Evolutionary conservation across 78 protist genomes (phyloP).

Genomic region (Dictyostelium purpureum): DNA sequence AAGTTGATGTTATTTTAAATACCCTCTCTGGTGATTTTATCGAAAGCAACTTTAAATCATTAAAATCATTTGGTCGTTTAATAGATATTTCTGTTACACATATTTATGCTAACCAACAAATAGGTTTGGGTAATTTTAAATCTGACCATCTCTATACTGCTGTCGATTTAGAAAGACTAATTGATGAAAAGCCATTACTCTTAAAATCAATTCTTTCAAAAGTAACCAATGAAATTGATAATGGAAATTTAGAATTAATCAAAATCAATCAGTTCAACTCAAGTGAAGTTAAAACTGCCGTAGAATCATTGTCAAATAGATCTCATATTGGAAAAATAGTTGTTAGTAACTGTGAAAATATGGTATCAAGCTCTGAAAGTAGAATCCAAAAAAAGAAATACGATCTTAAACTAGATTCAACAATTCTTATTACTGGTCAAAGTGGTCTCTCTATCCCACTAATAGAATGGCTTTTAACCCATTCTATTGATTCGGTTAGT

Average conservation of each 20-base stretch:
- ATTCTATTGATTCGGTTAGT: neutral
- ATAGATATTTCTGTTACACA: conserved; percentile 61
- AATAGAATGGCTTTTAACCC: conserved; percentile 13
- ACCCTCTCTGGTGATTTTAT: conserved; percentile 55
- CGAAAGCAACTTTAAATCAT: conserved; percentile 6
- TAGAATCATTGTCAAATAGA: conserved; percentile 18
- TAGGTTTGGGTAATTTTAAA: conserved; percentile 34
- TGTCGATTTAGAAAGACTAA: conserved; percentile 49
- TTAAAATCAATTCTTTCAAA: neutral
- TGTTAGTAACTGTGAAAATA: neutral
- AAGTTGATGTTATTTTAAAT: conserved; percentile 80
- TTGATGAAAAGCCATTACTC: conserved; percentile 19
- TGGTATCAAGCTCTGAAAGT: neutral
- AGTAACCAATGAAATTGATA: neutral
- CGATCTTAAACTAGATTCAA: neutral
- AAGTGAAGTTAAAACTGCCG: neutral
- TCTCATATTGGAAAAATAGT: conserved; percentile 62
- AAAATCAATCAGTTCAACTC: neutral
- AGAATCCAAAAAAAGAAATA: neutral
- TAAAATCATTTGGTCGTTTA: conserved; percentile 60
- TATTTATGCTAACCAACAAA: conserved; percentile 48
- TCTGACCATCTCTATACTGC: conserved; percentile 22
- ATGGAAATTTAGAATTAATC: conserved; percentile 1
- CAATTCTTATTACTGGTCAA: conserved; percentile 51
- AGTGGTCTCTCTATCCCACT: conserved; percentile 39